Evolutionary conservation across 306 rosid genomes (phyloP).

Genomic region (Casuarina glauca): DNA sequence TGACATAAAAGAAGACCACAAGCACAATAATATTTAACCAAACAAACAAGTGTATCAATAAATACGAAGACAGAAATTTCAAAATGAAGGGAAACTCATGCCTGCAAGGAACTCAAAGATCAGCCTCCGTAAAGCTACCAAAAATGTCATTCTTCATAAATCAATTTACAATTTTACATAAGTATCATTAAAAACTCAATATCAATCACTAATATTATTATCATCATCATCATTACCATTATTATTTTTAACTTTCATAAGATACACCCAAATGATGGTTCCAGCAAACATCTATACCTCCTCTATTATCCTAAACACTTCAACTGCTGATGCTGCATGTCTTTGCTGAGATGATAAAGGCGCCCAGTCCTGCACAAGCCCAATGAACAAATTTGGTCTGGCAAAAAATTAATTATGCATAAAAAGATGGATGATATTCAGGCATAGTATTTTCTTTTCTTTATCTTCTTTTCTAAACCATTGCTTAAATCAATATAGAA

Average conservation of each 20-base stretch:
- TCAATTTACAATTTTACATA: not conserved
- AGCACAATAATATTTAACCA: not conserved
- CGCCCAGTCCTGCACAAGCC: slow-evolving; percentile 50
- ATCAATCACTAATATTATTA: not conserved
- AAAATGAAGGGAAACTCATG: not conserved
- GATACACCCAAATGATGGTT: not conserved
- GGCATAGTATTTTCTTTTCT: not conserved
- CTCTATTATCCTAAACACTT: slow-evolving; percentile 56
- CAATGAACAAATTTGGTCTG: slow-evolving; percentile 1
- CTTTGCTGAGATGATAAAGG: slow-evolving; percentile 57
- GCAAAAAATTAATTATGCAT: not conserved
- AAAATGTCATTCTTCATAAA: not conserved
- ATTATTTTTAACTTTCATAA: not conserved
- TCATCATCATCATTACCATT: no score
- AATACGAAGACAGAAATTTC: slow-evolving; percentile 12
- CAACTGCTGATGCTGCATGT: slow-evolving; percentile 52
- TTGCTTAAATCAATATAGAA: slow-evolving; percentile 2
- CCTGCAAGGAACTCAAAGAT: not conserved
- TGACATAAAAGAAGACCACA: slow-evolving; percentile 4
- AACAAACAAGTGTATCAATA: not conserved
- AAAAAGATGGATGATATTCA: not conserved
- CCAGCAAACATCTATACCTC: slow-evolving; percentile 41
- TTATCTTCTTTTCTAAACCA: not conserved
- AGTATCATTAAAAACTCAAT: not conserved
- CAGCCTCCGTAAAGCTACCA: not conserved